phyloP scores from a whole-genome alignment of 371 early-diverging fungal genomes.

The Mucor racemosus region DNA sequence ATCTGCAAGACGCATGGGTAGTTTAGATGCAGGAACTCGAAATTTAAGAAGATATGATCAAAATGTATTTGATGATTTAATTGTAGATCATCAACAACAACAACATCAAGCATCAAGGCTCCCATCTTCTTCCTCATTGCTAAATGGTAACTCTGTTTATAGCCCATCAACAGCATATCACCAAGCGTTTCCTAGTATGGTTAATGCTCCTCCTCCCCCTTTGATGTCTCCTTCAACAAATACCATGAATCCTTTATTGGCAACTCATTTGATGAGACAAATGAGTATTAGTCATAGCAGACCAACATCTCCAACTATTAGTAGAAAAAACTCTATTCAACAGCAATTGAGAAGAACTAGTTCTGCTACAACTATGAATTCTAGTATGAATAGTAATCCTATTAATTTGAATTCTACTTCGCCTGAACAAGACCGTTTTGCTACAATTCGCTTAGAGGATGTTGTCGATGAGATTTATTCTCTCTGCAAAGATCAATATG shows the following conservation, averaged over 20 bases:
- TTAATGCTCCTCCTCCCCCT: slow-evolving; percentile 10
- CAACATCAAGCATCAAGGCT: not conserved
- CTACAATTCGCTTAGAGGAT: slow-evolving; percentile 67
- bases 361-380: slow-evolving; percentile 5
- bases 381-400: not conserved
- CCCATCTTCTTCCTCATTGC: not conserved
- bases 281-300: slow-evolving; percentile 21
- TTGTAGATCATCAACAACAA: slow-evolving; percentile 6
- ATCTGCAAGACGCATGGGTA: slow-evolving; percentile 34
- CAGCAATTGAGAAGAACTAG: slow-evolving; percentile 20
- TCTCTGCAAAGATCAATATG: slow-evolving; percentile 90
- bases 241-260: slow-evolving; percentile 30
- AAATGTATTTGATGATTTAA: slow-evolving; percentile 13
- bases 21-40: slow-evolving; percentile 26
- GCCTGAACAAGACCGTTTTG: slow-evolving; percentile 61
- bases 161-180: not conserved
- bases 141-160: not conserved
- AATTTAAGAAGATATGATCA: slow-evolving; percentile 11
- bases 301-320: slow-evolving; percentile 27
- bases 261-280: slow-evolving; percentile 35
- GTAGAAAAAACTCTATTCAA: slow-evolving; percentile 23
- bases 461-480: slow-evolving; percentile 73
- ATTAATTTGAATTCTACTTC: not conserved
- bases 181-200: not conserved
- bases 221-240: slow-evolving; percentile 8